Evolutionary conservation across 2,329 filamentous ascomycete genomes (phyloP), one percentile per base, ranked within the genome.

Genomic region (Parastagonospora nodorum): DNA sequence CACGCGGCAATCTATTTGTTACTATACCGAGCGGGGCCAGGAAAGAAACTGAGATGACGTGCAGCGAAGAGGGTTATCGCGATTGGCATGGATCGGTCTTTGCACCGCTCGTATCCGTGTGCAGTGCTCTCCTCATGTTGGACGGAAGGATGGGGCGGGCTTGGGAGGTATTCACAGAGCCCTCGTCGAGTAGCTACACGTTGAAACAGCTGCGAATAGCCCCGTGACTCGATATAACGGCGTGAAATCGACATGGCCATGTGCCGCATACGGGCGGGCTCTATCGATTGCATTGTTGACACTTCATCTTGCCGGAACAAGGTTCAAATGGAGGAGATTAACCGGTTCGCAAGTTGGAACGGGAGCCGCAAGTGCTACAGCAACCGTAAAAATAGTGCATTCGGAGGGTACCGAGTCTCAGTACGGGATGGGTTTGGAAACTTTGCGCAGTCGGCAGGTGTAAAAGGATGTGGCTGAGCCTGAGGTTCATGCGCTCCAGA

Each of bases 381-480:
- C 19, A 24, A 24, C 19, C 19, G 19, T 24, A 24, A 24, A 24
- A 24, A 24, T 24, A 24, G 27, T 41, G 27, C 43, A 46, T 37
- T 29, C 19, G 28, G 29, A 31, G 40, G 32, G 12, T 30, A 9
- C 4, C 38, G 29, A 16, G 19, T 32, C 35, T 12, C 14, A 36
- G 29, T n/a, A n/a, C 12, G 16, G 42, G 39, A 43, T 33, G 35
- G 38, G 47, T 30, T 27, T 36, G 42, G 46, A 33, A 12, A 35
- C 11, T 2, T 45, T 27, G 16, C 19, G 35, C n/a, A 42, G 12
- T 15, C 32, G 28, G 30, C 32, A 24, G 45, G 36, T 32, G 49
- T 48, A 30, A 39, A 39, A 14, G 32, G 15, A 19, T 32, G 54
- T 51, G 56, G 55, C 55, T 58, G 57, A 50, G 54, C 50, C 37